Percentiles rank a stretch among this genome's conserved stretches.
Evolutionary conservation across 2,329 filamentous ascomycete species (phyloP).

Genomic region (Sporothrix euskadiensis): DNA sequence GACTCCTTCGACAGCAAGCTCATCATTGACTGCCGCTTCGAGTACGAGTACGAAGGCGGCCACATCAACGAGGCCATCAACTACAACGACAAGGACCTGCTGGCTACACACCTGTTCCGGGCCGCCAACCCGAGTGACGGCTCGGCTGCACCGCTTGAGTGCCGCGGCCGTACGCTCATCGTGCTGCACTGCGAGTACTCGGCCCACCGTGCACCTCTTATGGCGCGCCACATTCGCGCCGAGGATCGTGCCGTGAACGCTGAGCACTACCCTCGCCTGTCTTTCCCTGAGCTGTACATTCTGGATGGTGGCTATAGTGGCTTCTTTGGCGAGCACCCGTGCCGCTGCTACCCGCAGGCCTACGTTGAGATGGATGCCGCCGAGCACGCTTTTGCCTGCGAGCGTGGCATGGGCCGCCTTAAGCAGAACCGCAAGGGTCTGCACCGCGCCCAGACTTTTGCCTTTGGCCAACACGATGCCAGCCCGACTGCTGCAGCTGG

Average conservation of each 20-base stretch:
- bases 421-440: slow-evolving; percentile 83
- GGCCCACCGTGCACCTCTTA: slow-evolving; percentile 90
- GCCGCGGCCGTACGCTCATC: slow-evolving; percentile 68
- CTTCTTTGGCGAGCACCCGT: slow-evolving; percentile 78
- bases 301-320: slow-evolving; percentile 93
- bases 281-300: slow-evolving; percentile 97
- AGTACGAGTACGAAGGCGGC: slow-evolving; percentile 97
- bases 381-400: slow-evolving; percentile 88
- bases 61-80: slow-evolving; percentile 94
- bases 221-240: slow-evolving; percentile 90
- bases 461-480: slow-evolving; percentile 73
- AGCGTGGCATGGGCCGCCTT: slow-evolving; percentile 90
- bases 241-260: slow-evolving; percentile 84
- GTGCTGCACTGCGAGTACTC: slow-evolving; percentile 99
- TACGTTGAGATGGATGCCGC: slow-evolving; percentile 96
- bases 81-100: slow-evolving; percentile 91
- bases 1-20: slow-evolving; percentile 76
- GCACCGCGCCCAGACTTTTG: slow-evolving; percentile 87
- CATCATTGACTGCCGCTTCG: slow-evolving; percentile 94
- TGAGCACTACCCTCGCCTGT: slow-evolving; percentile 81
- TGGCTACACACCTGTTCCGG: slow-evolving; percentile 77
- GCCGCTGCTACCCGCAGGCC: slow-evolving; percentile 86
- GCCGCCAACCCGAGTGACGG: slow-evolving; percentile 35
- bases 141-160: slow-evolving; percentile 48
- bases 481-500: background rate